These are phyloP conservation scores for Dothideomycetes sp. DNA, from an alignment of 2,329 filamentous ascomycete species.

Conservation along the genomic window DNA sequence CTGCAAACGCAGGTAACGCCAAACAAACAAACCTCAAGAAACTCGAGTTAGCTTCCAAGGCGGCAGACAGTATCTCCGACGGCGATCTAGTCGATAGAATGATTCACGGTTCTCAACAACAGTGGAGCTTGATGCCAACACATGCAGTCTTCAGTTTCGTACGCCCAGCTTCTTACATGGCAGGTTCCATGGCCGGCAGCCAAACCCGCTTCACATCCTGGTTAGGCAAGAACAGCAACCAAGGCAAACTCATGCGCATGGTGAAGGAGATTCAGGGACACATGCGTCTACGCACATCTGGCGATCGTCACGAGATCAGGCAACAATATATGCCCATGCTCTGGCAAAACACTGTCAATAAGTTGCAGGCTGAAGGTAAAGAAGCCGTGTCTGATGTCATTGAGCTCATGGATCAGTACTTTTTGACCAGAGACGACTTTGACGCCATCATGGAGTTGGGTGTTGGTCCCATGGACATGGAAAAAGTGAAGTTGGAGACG, in stretches of 20 bases:
- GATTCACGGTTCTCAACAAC: slow-evolving; percentile 97
- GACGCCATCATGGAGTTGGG: slow-evolving; percentile 88
- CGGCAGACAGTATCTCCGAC: slow-evolving; percentile 93
- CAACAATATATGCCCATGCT: slow-evolving; percentile 88
- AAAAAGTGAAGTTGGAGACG: slow-evolving; percentile 65
- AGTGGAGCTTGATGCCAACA: slow-evolving; percentile 96
- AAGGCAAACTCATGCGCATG: slow-evolving; percentile 62
- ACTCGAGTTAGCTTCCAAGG: slow-evolving; percentile 78
- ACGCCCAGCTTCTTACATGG: slow-evolving; percentile 75
- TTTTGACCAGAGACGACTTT: slow-evolving; percentile 86
- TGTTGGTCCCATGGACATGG: slow-evolving; percentile 72
- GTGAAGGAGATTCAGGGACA: slow-evolving; percentile 94
- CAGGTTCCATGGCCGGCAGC: slow-evolving; percentile 60
- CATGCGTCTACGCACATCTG: slow-evolving; percentile 85
- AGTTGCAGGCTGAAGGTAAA: slow-evolving; percentile 68
- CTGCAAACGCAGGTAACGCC: slow-evolving; percentile 41
- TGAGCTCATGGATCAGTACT: slow-evolving; percentile 94
- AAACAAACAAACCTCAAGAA: slow-evolving; percentile 68
- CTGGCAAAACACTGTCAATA: slow-evolving; percentile 70
- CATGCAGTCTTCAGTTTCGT: slow-evolving; percentile 96
- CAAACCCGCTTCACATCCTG: slow-evolving; percentile 74
- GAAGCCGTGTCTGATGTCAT: slow-evolving; percentile 77
- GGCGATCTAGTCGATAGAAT: slow-evolving; percentile 93
- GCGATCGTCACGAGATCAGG: slow-evolving; percentile 84
- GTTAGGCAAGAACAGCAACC: slow-evolving; percentile 92